Evolutionary conservation across 2,329 filamentous ascomycete species (phyloP).

Genomic region (Aureobasidium musti): DNA sequence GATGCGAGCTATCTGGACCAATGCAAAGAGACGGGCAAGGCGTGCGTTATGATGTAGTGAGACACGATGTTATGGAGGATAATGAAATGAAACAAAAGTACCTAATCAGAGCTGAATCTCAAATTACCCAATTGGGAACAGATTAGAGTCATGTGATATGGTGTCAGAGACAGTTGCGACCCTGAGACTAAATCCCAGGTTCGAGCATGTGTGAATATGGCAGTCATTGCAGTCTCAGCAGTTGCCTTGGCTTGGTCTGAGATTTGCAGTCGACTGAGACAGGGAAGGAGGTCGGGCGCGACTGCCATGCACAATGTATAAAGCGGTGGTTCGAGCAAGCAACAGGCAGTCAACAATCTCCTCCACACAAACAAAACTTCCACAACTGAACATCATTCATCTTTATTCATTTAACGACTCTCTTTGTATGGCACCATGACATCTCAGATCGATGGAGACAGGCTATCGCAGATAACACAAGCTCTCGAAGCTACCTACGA

Average conservation of each 20-base stretch:
- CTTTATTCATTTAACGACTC: not conserved
- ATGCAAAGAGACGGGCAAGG: slow-evolving; percentile 41
- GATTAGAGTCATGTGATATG: slow-evolving; percentile 23
- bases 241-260: too few species aligned
- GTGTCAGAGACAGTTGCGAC: slow-evolving; percentile 11
- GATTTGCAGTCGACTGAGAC: not conserved
- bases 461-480: slow-evolving; percentile 70
- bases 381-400: not conserved
- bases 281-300: not conserved
- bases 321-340: slow-evolving; percentile 17
- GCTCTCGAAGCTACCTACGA: slow-evolving; percentile 88
- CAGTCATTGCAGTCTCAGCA: not conserved
- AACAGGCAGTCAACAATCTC: slow-evolving; percentile 24
- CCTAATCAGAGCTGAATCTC: not conserved
- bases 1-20: slow-evolving; percentile 77
- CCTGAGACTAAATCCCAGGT: not conserved
- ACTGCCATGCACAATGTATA: not conserved
- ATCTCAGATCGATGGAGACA: slow-evolving; percentile 30
- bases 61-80: not conserved
- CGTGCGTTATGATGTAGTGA: slow-evolving; percentile 18
- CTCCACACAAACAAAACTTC: slow-evolving; percentile 29
- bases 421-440: slow-evolving; percentile 19
- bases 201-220: not conserved
- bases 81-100: not conserved
- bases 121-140: not conserved